Base-by-base conservation (phyloP, 2,329 filamentous ascomycete species). In the Venturia effusa region DNA sequence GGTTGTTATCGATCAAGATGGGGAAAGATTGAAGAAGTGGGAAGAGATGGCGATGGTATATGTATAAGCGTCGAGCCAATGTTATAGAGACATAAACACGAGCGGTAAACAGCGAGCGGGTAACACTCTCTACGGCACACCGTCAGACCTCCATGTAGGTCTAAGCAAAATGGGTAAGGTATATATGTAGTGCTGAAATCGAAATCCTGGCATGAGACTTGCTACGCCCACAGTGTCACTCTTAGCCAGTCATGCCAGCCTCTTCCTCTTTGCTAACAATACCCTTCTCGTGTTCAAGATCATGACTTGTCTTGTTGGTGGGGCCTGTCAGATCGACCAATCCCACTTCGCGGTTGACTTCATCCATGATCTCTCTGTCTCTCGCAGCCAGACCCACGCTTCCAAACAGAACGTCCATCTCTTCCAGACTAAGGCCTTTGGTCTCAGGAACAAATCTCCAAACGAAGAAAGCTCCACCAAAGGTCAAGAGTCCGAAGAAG, bases 361-460 rank as follows among this genome's bases (percentile, higher is more conserved):
- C 84, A n/a, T 81, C 80, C 85, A 90, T 90, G 34, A 88, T 81
- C 74, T 88, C 85, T 62, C 82, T 79, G 70, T 90, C 87, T 1
- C 85, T 84, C 60, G 83, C 80, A 0, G 87, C 87, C 2, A 83
- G 81, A n/a, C 87, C 86, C 66, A 85, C 82, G 3, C 81, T 84
- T 15, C 85, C 85, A 68, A 89, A 88, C 48, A 89, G 80, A 22
- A 86, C 78, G 68, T 89, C 87, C 82, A 84, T 79, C 68, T 84
- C 81, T 67, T 83, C 81, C 0, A 83, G 74, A 1, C 77, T 79
- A 24, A 81, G 68, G 4, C 77, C 71, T 69, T 83, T 84, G 0
- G 81, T 84, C 70, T 84, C 82, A 0, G 81, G 81, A 0, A 83
- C 79, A 13, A 76, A 72, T 68, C 79, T 79, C 70, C 71, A 80